Evolutionary conservation across 305 asterid species (phyloP).

Genomic region (Fraxinus baroniana): DNA sequence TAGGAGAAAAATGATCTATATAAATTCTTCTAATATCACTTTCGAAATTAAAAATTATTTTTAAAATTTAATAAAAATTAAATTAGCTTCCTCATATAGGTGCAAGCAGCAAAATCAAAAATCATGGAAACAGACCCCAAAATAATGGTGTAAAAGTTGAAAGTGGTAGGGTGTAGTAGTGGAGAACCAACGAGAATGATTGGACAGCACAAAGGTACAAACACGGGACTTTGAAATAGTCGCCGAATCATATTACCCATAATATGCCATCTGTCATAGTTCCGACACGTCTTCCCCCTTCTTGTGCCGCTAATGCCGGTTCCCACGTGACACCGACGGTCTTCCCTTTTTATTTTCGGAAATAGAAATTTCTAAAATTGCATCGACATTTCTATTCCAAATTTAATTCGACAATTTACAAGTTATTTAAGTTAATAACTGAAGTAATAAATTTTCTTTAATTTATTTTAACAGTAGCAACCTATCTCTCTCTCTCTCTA

Average conservation of each 20-base stretch:
- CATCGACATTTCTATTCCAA: not conserved
- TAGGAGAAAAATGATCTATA: too few relatives aligned
- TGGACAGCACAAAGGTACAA: not conserved
- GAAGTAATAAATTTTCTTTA: too few relatives aligned
- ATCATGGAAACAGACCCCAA: too few relatives aligned
- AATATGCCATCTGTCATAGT: not conserved
- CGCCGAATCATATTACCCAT: not conserved
- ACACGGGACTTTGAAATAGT: not conserved
- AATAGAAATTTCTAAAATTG: not conserved
- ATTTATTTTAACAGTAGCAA: not conserved
- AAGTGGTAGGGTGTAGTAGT: not conserved
- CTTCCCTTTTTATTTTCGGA: not conserved
- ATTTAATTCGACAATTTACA: not conserved
- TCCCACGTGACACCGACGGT: not conserved
- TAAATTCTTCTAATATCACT: too few relatives aligned
- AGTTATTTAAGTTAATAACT: not conserved
- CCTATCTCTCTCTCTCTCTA: not conserved
- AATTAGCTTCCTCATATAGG: too few relatives aligned
- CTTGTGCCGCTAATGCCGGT: conserved; percentile 22
- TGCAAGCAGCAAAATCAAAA: too few relatives aligned
- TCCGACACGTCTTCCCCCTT: conserved; percentile 2
- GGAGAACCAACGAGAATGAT: not conserved
- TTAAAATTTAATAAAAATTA: too few relatives aligned
- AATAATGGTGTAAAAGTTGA: too few relatives aligned
- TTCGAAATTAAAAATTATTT: too few relatives aligned